phyloP scores from a whole-genome alignment of 2,329 filamentous ascomycete genomes.

The Claviceps monticola region DNA sequence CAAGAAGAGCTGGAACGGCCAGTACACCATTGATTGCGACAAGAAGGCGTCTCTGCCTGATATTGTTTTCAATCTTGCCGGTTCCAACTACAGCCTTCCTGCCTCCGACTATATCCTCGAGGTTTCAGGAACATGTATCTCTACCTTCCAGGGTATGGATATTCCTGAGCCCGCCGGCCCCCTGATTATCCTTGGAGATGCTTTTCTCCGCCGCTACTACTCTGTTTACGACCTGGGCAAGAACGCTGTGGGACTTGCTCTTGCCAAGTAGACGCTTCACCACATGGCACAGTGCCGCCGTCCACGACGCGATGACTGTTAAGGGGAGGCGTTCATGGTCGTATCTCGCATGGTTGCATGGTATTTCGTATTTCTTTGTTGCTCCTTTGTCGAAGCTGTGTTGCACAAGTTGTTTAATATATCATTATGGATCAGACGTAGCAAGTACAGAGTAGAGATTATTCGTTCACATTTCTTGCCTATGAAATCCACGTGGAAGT shows the following conservation, averaged over 20 bases:
- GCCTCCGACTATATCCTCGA: slow-evolving; percentile 92
- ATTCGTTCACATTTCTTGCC: slow-evolving; percentile 1
- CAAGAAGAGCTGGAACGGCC: slow-evolving; percentile 94
- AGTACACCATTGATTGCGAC: slow-evolving; percentile 85
- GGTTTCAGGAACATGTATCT: slow-evolving; percentile 90
- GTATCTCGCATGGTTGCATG: neutral
- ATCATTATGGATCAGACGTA: neutral
- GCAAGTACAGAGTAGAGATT: slow-evolving; percentile 10
- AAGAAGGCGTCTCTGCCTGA: slow-evolving; percentile 77
- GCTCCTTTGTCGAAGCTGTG: neutral
- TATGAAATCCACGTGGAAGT: neutral
- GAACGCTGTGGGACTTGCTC: slow-evolving; percentile 76
- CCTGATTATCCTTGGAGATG: slow-evolving; percentile 87
- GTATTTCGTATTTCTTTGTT: neutral
- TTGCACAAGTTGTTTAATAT: neutral
- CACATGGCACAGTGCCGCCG: neutral
- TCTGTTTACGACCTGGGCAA: slow-evolving; percentile 92
- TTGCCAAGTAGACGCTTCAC: slow-evolving; percentile 42
- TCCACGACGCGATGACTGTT: neutral
- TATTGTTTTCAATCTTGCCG: slow-evolving; percentile 77
- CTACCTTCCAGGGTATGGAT: slow-evolving; percentile 94
- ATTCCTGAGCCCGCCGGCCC: slow-evolving; percentile 78
- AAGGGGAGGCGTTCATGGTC: neutral
- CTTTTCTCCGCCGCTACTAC: slow-evolving; percentile 76
- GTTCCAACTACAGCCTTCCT: slow-evolving; percentile 83